Evolutionary conservation across 176 grass and related monocot genomes (phyloP).

Genomic region (Alopecurus myosuroides): DNA sequence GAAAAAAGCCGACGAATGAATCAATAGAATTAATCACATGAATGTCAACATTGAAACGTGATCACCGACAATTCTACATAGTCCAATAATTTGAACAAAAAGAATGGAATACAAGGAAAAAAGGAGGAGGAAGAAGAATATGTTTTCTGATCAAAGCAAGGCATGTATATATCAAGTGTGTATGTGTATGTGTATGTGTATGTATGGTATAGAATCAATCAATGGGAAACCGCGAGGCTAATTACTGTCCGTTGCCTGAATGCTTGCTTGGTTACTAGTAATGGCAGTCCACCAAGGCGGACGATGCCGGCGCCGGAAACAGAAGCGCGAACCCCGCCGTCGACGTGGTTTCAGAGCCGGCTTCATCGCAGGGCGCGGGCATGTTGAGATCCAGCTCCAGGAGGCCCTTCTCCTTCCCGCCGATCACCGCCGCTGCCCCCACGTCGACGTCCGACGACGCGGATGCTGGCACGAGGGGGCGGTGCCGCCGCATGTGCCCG

Average conservation of each 20-base stretch:
- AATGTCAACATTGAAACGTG: slow-evolving; percentile 1
- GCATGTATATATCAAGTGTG: slow-evolving; percentile 2
- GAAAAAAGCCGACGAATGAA: neutral
- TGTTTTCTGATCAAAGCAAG: slow-evolving; percentile 5
- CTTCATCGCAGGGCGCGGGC: slow-evolving; percentile 50
- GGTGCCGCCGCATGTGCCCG: slow-evolving; percentile 91
- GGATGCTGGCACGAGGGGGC: slow-evolving; percentile 43
- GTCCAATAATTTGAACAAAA: slow-evolving; percentile 16
- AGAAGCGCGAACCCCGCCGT: no score
- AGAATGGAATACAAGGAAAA: slow-evolving; percentile 27
- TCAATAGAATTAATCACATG: slow-evolving; percentile 31
- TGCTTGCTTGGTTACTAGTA: slow-evolving; percentile 32
- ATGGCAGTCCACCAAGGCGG: slow-evolving; percentile 82
- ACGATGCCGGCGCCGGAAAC: slow-evolving; percentile 41
- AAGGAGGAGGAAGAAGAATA: neutral
- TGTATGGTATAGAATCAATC: neutral
- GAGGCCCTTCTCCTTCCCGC: slow-evolving; percentile 64
- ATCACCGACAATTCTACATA: slow-evolving; percentile 32
- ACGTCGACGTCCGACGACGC: neutral
- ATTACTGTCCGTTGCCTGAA: neutral
- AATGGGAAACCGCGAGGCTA: neutral
- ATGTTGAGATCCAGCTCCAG: slow-evolving; percentile 87
- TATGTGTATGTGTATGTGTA: neutral
- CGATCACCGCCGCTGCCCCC: neutral
- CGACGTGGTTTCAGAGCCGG: no score